Percentiles rank a stretch among this genome's conserved stretches.
Evolutionary conservation across 371 early-diverging fungal genomes (phyloP).

Genomic region (Lichtheimia corymbifera): DNA sequence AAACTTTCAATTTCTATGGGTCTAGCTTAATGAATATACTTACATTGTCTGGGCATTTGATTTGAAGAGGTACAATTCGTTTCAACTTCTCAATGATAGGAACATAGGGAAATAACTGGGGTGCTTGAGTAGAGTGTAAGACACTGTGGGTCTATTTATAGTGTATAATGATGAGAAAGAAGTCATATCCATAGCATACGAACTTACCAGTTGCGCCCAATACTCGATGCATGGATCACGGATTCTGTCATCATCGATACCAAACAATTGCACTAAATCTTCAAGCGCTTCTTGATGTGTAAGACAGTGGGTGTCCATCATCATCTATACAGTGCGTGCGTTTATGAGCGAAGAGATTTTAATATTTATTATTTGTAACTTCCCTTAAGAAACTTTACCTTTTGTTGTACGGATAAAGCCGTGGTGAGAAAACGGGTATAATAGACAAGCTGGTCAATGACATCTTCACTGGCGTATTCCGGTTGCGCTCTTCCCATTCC

Average conservation of each 20-base stretch:
- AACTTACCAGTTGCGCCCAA: conserved; percentile 54
- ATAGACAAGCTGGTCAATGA: conserved; percentile 28
- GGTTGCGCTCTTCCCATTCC: too few species aligned
- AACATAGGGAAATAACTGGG: background rate
- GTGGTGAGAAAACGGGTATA: conserved; percentile 72
- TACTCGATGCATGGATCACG: conserved; percentile 97
- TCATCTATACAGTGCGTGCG: too few species aligned
- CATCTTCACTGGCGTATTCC: too few species aligned
- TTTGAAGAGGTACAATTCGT: conserved; percentile 88
- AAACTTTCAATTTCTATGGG: conserved; percentile 46
- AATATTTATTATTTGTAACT: too few species aligned
- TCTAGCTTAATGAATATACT: conserved; percentile 45
- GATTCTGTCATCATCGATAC: conserved; percentile 91
- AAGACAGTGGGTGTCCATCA: too few species aligned
- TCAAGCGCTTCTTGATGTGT: background rate
- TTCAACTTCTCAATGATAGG: conserved; percentile 74
- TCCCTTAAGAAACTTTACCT: conserved; percentile 41
- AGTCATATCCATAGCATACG: background rate
- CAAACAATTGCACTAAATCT: conserved; percentile 81
- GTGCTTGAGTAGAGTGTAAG: background rate
- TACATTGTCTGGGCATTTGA: conserved; percentile 96
- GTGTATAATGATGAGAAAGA: background rate
- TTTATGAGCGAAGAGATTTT: too few species aligned
- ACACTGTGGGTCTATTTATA: background rate
- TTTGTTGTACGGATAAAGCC: conserved; percentile 77